A percentile compares a stretch with the other conserved stretches of the same genome.
Evolutionary conservation across 768 basidiomycete species (phyloP).

Genomic region (Termitomyces titanicus): DNA sequence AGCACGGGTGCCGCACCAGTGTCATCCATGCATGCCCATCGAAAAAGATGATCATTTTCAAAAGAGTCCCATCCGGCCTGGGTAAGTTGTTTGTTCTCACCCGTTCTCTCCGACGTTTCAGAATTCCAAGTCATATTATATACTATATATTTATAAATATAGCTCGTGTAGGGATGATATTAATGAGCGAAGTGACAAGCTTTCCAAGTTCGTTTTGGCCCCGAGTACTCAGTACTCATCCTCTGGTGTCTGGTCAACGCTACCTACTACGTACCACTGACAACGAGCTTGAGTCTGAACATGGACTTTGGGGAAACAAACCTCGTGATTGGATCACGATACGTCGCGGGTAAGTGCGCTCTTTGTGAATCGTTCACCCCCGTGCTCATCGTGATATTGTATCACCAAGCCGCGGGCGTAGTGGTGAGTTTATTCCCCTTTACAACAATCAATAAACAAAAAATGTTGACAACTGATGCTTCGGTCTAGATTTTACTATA

Average conservation of each 20-base stretch:
- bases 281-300: background rate
- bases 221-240: background rate
- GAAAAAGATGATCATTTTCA: background rate
- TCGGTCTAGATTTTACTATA: slow-evolving; percentile 35
- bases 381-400: background rate
- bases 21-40: background rate
- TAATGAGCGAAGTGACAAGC: background rate
- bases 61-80: background rate
- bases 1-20: no score
- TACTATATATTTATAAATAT: background rate
- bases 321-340: background rate
- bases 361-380: background rate
- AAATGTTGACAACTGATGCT: no score
- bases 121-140: no score
- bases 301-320: background rate
- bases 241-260: background rate
- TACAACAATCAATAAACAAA: no score
- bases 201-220: background rate
- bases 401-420: slow-evolving; percentile 6
- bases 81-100: background rate
- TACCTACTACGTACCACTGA: no score
- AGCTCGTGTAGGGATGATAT: background rate
- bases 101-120: background rate
- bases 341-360: slow-evolving; percentile 4
- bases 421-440: slow-evolving; percentile 7